Conservation (phyloP, 495 filamentous ascomycete species). For the Aspergillus affinis region DNA sequence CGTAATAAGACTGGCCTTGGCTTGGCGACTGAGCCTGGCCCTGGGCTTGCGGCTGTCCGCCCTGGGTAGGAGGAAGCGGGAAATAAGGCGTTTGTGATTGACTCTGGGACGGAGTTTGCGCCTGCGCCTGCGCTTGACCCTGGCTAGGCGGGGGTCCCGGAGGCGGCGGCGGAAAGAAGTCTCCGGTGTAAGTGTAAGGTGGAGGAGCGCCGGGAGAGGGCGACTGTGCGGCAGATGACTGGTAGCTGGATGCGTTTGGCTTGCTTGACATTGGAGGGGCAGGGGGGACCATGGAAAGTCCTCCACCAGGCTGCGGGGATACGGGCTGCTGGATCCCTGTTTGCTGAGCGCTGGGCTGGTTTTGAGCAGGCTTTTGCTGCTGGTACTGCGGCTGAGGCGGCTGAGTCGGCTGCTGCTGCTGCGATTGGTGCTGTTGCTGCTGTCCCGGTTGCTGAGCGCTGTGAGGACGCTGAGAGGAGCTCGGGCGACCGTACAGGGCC, state of each 20-base stretch:
- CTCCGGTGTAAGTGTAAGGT: constrained; percentile 37
- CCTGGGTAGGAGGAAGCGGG: not conserved
- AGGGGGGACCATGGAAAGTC: too few relatives aligned
- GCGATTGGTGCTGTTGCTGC: not conserved
- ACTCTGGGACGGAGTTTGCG: constrained; percentile 10
- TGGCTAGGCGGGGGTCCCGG: constrained; percentile 30
- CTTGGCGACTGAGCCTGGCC: constrained; percentile 15
- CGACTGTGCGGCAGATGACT: constrained; percentile 11
- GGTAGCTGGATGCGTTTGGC: constrained; percentile 3
- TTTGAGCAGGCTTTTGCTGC: constrained; percentile 11
- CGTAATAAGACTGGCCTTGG: constrained; percentile 39
- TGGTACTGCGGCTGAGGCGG: constrained; percentile 14
- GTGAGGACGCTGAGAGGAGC: constrained; percentile 17
- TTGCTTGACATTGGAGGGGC: too few relatives aligned
- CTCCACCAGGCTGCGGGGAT: constrained; percentile 4
- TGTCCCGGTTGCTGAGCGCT: constrained; percentile 3
- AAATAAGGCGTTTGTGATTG: constrained; percentile 29
- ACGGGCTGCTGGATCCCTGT: constrained; percentile 2
- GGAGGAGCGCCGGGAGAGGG: constrained; percentile 16
- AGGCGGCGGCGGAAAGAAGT: constrained; percentile 48
- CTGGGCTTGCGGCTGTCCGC: constrained; percentile 1
- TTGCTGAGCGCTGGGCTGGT: constrained; percentile 12
- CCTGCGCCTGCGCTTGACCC: constrained; percentile 12
- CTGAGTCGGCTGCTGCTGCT: constrained; percentile 5
- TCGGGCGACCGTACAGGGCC: constrained; percentile 35